Evolutionary conservation across 345 rosid genomes (phyloP), one percentile per base, ranked within the genome.

Genomic region (Triadica sebifera): DNA sequence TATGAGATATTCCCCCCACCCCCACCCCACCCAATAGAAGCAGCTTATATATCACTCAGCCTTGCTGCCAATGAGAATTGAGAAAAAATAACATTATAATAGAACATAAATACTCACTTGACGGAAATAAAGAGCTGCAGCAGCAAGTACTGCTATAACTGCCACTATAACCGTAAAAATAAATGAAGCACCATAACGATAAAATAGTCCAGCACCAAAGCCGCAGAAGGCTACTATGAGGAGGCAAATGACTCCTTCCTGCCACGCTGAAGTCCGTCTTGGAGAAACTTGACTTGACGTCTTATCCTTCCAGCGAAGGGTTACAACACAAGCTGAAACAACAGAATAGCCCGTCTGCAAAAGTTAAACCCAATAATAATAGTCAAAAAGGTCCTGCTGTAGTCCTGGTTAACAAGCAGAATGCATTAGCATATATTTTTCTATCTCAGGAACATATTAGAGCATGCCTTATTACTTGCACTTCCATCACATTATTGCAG

Each of bases 281-380:
- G 81, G 78, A 76, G 89, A 84, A 83, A 69, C 74, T 69, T 73
- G 84, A 80, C 74, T 84, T 52, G 66, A 73, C 47, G 84, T 76
- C 79, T 84, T 89, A 80, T 90, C 97, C 64, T 89, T 86, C 92
- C 89, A 85, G 47, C 96, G 93, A 77, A 93, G 90, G 17, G 90
- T 84, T 62, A 95, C 88, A 68, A 95, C 90, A 74, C 92, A 91
- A 46, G 98, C 97, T 50, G 98, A 91, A 80, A 95, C 99, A 65
- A 95, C 99, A 67, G 99, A 95, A 76, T 95, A 95, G 68, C 98
- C 97, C 38, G 97, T 95, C 99, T 95, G 91, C 85, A 85, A 81
- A 84, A 50, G 50, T 64, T 62, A 66, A 19, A 17, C 63, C 60
- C 60, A 56, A 61, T 43, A 29, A 43, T 50, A 41, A 65, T 58